A percentile compares a stretch with the other conserved stretches of the same genome.
Evolutionary conservation across 768 basidiomycete genomes (phyloP).

Genomic region (Tremella fuciformis): DNA sequence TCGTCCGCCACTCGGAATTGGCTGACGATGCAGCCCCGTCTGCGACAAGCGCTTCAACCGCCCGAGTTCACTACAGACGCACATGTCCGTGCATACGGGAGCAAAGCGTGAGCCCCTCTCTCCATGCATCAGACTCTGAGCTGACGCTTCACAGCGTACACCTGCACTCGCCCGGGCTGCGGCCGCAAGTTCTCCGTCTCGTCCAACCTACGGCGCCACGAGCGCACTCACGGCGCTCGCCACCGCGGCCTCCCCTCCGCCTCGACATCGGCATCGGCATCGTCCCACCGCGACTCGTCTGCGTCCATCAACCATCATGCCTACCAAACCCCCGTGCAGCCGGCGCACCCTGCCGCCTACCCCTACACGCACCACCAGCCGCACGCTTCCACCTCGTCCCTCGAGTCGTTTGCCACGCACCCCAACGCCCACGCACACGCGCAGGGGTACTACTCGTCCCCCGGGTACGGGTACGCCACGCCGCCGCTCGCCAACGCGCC

Average conservation of each 20-base stretch:
- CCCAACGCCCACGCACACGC: too few relatives aligned
- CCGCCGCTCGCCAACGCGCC: too few relatives aligned
- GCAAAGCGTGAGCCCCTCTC: conserved; percentile 42
- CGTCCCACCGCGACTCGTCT: too few relatives aligned
- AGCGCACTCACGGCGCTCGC: conserved; percentile 26
- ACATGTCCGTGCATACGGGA: conserved; percentile 50
- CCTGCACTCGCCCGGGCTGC: conserved; percentile 30
- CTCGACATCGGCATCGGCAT: neutral
- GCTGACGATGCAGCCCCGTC: conserved; percentile 27
- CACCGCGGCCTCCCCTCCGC: neutral
- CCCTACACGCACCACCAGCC: too few relatives aligned
- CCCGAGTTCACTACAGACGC: conserved; percentile 44
- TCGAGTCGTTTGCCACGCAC: too few relatives aligned
- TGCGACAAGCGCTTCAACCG: conserved; percentile 48
- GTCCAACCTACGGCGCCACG: conserved; percentile 46
- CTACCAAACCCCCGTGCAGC: too few relatives aligned
- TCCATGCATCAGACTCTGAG: neutral
- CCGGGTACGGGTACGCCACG: too few relatives aligned
- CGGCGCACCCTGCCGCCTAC: too few relatives aligned
- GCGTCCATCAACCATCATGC: too few relatives aligned
- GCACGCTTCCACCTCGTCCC: too few relatives aligned
- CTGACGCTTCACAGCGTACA: conserved; percentile 18
- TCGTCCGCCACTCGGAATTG: neutral
- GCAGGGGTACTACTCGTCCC: too few relatives aligned
- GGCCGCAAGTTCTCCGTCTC: conserved; percentile 44